These are phyloP conservation scores for Euryodendron excelsum DNA, from an alignment of 148 eudicot genomes.

Conservation along the genomic window DNA sequence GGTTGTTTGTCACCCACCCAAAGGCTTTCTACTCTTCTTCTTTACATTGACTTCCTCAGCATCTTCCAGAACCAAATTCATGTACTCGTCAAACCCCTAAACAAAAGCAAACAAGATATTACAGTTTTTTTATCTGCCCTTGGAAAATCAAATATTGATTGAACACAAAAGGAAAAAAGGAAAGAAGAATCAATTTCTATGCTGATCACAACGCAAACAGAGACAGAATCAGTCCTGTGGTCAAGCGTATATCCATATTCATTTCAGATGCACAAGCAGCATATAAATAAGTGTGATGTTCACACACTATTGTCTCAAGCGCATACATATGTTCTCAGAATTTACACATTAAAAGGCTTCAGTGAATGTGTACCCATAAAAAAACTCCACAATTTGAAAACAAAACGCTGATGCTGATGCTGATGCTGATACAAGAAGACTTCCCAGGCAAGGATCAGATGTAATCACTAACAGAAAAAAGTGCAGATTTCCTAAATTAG, in stretches of 20 bases:
- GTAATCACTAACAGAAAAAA: background rate
- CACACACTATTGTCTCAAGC: background rate
- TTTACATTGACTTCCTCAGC: constrained; percentile 90
- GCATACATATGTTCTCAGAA: background rate
- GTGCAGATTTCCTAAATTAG: background rate
- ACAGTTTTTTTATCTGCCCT: background rate
- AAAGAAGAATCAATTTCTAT: too few relatives aligned
- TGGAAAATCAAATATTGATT: background rate
- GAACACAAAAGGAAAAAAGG: too few relatives aligned
- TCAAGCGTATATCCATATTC: background rate
- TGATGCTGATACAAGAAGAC: background rate
- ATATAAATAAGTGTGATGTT: background rate
- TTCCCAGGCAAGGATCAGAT: background rate
- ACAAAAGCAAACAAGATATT: background rate
- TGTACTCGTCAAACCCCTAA: constrained; percentile 92
- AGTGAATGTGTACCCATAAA: background rate
- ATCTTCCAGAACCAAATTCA: constrained; percentile 92
- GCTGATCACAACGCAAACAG: background rate
- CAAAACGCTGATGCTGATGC: too few relatives aligned
- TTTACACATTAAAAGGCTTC: background rate
- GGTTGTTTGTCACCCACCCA: constrained; percentile 37
- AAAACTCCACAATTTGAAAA: background rate
- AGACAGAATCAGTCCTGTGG: background rate
- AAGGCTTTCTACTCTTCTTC: constrained; percentile 80
- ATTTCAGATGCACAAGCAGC: background rate